Evolutionary conservation across 2,329 filamentous ascomycete genomes (phyloP).

Genomic region (Colletotrichum cordylinicola): DNA sequence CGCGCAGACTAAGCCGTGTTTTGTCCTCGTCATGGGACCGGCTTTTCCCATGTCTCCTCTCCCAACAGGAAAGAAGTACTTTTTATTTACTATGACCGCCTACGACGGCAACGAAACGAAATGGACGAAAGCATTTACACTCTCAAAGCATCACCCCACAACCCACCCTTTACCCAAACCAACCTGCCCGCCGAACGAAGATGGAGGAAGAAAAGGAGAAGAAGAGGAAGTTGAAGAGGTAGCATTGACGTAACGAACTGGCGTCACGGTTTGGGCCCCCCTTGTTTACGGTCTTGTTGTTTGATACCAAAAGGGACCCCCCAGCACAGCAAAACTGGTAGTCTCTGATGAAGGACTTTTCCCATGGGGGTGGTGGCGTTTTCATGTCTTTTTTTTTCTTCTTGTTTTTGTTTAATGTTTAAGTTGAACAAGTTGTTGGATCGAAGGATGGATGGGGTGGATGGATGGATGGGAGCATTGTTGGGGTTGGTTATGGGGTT

Average conservation of each 20-base stretch:
- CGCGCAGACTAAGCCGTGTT: constrained; percentile 33
- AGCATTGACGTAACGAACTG: constrained; percentile 22
- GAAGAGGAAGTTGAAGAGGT: neutral
- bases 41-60: neutral
- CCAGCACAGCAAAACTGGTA: neutral
- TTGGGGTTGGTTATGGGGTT: neutral
- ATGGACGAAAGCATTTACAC: constrained; percentile 16
- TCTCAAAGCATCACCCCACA: neutral
- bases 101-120: constrained; percentile 17
- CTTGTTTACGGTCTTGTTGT: constrained; percentile 10
- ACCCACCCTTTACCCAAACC: neutral
- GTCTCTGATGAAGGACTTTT: neutral
- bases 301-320: neutral
- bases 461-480: neutral
- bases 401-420: neutral
- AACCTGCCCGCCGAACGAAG: neutral
- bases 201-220: neutral
- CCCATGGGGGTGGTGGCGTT: neutral
- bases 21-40: neutral
- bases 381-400: neutral
- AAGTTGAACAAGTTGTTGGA: neutral
- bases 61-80: neutral
- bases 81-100: neutral
- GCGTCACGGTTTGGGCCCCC: constrained; percentile 12
- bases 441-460: neutral